Percentiles rank a stretch among this genome's conserved stretches.
Evolutionary conservation across 2,329 filamentous ascomycete genomes (phyloP).

Genomic region (Ophiostoma tasmaniense): DNA sequence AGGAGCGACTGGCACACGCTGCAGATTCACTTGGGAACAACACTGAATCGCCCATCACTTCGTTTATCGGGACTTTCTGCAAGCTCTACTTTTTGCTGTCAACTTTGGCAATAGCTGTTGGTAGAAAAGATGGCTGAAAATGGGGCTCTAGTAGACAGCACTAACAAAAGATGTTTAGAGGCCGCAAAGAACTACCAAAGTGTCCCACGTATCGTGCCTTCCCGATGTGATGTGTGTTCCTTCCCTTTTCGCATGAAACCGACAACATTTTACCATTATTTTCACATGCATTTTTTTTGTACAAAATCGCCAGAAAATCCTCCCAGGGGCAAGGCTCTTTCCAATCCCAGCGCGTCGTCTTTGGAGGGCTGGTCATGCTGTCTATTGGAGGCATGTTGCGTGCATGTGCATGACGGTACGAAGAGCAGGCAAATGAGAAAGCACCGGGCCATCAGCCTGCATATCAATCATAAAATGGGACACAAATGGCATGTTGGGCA

Average conservation of each 20-base stretch:
- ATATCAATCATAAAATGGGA: background rate
- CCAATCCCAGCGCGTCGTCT: background rate
- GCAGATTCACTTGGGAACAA: background rate
- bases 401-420: background rate
- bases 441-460: background rate
- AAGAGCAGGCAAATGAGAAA: background rate
- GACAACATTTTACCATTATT: background rate
- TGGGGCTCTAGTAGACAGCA: background rate
- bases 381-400: background rate
- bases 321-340: background rate
- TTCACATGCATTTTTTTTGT: conserved; percentile 1
- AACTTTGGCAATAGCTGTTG: background rate
- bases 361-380: background rate
- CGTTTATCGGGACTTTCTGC: background rate
- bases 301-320: background rate
- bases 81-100: background rate
- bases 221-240: background rate
- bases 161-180: background rate
- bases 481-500: background rate
- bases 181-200: background rate
- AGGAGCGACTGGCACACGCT: background rate
- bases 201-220: background rate
- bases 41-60: background rate
- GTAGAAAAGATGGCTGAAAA: background rate
- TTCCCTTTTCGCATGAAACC: background rate